A percentile compares a stretch with the other conserved stretches of the same genome.
Conservation (phyloP, 2,329 filamentous ascomycete genomes). For the Orbilia ellipsospora region DNA sequence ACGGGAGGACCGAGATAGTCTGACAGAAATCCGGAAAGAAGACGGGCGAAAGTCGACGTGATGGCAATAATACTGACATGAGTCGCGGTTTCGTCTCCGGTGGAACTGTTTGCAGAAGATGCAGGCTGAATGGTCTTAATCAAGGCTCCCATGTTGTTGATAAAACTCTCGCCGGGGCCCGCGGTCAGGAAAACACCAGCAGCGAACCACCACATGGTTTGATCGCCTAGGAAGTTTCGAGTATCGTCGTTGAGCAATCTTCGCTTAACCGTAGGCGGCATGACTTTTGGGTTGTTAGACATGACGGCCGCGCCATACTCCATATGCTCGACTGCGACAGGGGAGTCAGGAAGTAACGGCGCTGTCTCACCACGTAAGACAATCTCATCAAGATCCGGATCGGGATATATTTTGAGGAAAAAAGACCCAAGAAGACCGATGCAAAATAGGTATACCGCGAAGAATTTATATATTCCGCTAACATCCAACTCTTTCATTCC, state of each 20-base stretch:
- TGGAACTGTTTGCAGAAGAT: slow-evolving; percentile 65
- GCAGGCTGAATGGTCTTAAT: slow-evolving; percentile 82
- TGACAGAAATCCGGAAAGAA: slow-evolving; percentile 88
- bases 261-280: slow-evolving; percentile 73
- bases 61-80: slow-evolving; percentile 93
- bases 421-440: slow-evolving; percentile 80
- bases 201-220: slow-evolving; percentile 95
- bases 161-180: slow-evolving; percentile 95
- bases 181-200: slow-evolving; percentile 91
- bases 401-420: slow-evolving; percentile 80
- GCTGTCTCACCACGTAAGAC: slow-evolving; percentile 45
- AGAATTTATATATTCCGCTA: slow-evolving; percentile 87
- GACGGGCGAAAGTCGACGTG: slow-evolving; percentile 87
- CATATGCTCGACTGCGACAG: slow-evolving; percentile 64
- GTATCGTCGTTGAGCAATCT: slow-evolving; percentile 95
- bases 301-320: slow-evolving; percentile 64
- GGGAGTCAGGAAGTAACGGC: slow-evolving; percentile 56
- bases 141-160: slow-evolving; percentile 95
- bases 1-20: slow-evolving; percentile 80
- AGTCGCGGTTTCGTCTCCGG: slow-evolving; percentile 73
- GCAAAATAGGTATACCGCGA: slow-evolving; percentile 75
- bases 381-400: slow-evolving; percentile 62
- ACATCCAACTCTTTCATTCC: slow-evolving; percentile 74
- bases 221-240: slow-evolving; percentile 81
- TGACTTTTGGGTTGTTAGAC: slow-evolving; percentile 68